Evolutionary conservation across 164 flowering plant species (phyloP).

Genomic region (Chimonanthus salicifolius): DNA sequence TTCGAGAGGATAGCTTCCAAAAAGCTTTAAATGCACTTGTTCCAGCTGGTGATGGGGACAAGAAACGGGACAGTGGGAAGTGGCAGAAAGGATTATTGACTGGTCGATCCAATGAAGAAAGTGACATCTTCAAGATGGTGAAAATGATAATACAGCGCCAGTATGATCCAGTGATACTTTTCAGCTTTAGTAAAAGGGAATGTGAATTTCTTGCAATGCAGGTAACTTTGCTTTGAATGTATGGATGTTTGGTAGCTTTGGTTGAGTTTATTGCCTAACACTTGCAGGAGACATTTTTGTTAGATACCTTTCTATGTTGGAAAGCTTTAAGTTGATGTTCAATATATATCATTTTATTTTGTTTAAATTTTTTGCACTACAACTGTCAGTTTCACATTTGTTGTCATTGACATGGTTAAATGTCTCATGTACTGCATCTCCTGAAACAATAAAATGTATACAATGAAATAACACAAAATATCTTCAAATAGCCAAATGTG

Average conservation of each 20-base stretch:
- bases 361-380: not conserved
- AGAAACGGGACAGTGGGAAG: slow-evolving; percentile 71
- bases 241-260: not conserved
- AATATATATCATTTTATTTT: not conserved
- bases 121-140: slow-evolving; percentile 95
- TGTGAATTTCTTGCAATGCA: slow-evolving; percentile 99
- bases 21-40: slow-evolving; percentile 86
- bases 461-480: not conserved
- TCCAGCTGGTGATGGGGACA: slow-evolving; percentile 61
- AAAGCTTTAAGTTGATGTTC: not conserved
- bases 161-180: slow-evolving; percentile 96
- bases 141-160: slow-evolving; percentile 93
- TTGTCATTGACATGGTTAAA: not conserved
- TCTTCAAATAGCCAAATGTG: not conserved
- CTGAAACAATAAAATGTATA: not conserved
- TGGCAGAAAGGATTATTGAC: slow-evolving; percentile 60
- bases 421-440: not conserved
- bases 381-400: not conserved
- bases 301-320: not conserved
- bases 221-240: slow-evolving; percentile 31
- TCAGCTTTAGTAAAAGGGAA: slow-evolving; percentile 98
- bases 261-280: not conserved
- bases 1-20: slow-evolving; percentile 96
- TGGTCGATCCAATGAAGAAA: slow-evolving; percentile 77
- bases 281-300: not conserved